Evolutionary conservation across 768 basidiomycete species (phyloP).

Genomic region (Tephrocybe sp.): DNA sequence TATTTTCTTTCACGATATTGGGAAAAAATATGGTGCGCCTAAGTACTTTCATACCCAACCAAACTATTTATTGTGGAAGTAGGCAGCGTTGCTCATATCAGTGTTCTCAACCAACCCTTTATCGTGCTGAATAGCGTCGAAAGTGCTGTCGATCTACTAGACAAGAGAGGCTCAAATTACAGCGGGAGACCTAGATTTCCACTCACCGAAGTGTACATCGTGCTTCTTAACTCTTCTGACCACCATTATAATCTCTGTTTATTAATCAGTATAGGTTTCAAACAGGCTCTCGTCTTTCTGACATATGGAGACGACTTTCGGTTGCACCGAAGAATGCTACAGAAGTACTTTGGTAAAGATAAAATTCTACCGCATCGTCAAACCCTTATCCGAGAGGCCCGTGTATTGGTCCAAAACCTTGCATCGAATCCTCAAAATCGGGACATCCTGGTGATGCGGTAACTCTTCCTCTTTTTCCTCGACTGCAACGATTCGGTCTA

Average conservation of each 20-base stretch:
- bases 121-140: conserved; percentile 23
- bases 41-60: neutral
- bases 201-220: conserved; percentile 16
- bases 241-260: neutral
- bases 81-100: conserved; percentile 22
- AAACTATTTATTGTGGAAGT: neutral
- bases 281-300: conserved; percentile 18
- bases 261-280: conserved; percentile 18
- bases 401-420: conserved; percentile 29
- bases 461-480: conserved; percentile 6
- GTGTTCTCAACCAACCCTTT: conserved; percentile 23
- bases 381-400: conserved; percentile 29
- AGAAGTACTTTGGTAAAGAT: conserved; percentile 20
- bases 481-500: neutral
- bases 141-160: conserved; percentile 26
- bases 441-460: conserved; percentile 10
- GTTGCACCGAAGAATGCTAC: conserved; percentile 19
- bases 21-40: conserved; percentile 31
- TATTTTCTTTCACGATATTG: conserved; percentile 27
- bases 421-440: conserved; percentile 20
- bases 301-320: conserved; percentile 23
- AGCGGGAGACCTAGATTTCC: conserved; percentile 22
- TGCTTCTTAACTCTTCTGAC: conserved; percentile 2
- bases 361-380: conserved; percentile 22
- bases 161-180: conserved; percentile 24